These are phyloP conservation scores for Erythrophleum fordii DNA, from an alignment of 306 rosid genomes.

Conservation along the genomic window DNA sequence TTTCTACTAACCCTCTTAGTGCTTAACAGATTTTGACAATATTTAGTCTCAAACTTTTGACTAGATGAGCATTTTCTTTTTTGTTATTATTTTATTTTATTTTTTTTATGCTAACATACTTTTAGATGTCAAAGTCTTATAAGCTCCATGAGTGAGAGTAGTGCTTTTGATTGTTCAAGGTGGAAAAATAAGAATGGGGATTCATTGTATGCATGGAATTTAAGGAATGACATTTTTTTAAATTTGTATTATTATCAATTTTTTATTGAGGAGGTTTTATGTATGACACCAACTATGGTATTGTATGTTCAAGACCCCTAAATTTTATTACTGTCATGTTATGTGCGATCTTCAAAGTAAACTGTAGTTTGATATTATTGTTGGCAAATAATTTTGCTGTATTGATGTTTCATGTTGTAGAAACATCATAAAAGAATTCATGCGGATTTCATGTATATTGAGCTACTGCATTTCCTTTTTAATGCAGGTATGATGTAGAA, in stretches of 20 bases:
- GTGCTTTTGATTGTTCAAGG: conserved; percentile 10
- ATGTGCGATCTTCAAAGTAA: background rate
- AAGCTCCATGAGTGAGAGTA: background rate
- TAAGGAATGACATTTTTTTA: background rate
- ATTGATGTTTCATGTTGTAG: conserved; percentile 16
- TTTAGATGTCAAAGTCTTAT: background rate
- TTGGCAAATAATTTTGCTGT: conserved; percentile 9
- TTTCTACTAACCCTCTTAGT: background rate
- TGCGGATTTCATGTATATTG: conserved; percentile 19
- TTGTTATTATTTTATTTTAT: background rate
- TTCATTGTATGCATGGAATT: background rate
- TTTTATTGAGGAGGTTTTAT: background rate
- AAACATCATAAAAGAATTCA: conserved; percentile 27
- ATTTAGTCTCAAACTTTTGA: background rate
- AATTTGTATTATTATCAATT: background rate
- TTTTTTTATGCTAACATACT: background rate
- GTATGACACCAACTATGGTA: background rate
- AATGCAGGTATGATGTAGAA: conserved; percentile 79
- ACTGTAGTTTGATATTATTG: conserved; percentile 6
- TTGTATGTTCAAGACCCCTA: background rate
- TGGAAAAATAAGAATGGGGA: conserved; percentile 13
- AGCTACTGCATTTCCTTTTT: conserved; percentile 22
- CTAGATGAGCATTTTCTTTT: background rate
- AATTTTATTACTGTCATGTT: background rate
- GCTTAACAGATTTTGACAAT: background rate